Base-by-base conservation (phyloP, 1,139 yeast species). In the Saccharomyces hybrid region DNA sequence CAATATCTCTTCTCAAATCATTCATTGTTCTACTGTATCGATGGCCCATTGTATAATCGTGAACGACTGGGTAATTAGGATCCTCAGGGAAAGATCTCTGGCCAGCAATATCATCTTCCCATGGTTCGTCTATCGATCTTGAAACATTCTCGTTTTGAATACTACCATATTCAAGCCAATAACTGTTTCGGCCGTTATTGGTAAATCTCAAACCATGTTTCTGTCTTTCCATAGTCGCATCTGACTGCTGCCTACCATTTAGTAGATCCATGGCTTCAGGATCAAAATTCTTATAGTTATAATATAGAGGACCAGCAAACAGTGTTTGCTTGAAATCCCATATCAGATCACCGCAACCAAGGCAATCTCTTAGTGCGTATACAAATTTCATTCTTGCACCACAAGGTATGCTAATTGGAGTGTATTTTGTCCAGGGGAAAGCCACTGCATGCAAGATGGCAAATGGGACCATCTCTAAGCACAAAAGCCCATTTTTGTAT, bases 371-470 rank as follows among this genome's bases (percentile, higher is more conserved):
- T 2, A 88, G 58, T 0, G 97, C 96, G 60, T 79, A 77, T 52
- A 63, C 65, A 26, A 83, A 77, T 29, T 80, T 74, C 52, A 89
- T 65, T 53, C 96, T 74, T 0, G 88, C 93, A 59, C 84, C 81
- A 24, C 78, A 79, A 0, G 93, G 91, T 55, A 86, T 73, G 6
- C 72, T 72, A 4, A 79, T 69, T 1, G 81, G 74, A 2, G 86
- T 79, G 67, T 86, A 93, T 46, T 90, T 95, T 5, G 74, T 73
- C 71, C 86, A 87, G 6, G 89, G 82, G 69, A 93, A 93, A 0
- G 98, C 91, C 49, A 78, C 69, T 86, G 93, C 85, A 72, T 93
- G 99, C 11, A 95, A 87, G 34, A 86, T 71, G 0, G 98, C 90
- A 74, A 93, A 93, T 3, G 84, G 88, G 19, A 91, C 77, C 75